Base-by-base conservation (phyloP, 805 yeast species). In the Candida ulmi region DNA sequence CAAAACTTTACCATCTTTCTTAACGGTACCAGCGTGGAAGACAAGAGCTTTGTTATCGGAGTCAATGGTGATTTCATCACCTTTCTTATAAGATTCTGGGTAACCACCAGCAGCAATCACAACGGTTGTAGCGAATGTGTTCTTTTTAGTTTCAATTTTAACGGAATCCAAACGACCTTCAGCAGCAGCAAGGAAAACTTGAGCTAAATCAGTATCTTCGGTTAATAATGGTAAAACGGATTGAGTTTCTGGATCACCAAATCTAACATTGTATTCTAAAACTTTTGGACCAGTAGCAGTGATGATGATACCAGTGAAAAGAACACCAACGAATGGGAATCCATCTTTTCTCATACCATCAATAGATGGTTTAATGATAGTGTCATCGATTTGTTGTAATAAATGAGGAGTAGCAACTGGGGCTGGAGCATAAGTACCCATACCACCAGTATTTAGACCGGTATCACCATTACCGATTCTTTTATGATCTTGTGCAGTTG, bases 391-490 rank as follows among this genome's bases (percentile, higher is more conserved):
- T 62, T 79, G 71, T 45, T 72, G 66, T 54, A 90, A 63, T 28
- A 93, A 60, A 18, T 74, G 71, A 2, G 87, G 80, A 16, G 97
- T 87, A 16, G 95, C 98, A 46, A 88, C 72, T 41, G 99, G 99
- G 11, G 98, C 95, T 25, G 99, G 99, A 8, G 98, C 93, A 58
- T 93, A 93, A 8, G 98, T 95, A 48, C 99, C 99, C 99, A 93
- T 93, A 47, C 99, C 99, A 51, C 99, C 99, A 29, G 99, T 93
- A 68, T 93, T 93, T 46, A 91, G 73, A 19, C 99, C 99, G 30
- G 79, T 69, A 62, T 93, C 99, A 44, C 90, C 90, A 55, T 95
- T 87, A 40, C 95, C 95, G 51, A 84, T 75, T 62, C 99, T 81
- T 69, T 93, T 93, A 68, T 93, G 99, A 61, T 93, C 99, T 68